Conservation (phyloP, 805 yeast species). For the Barnettozyma sp. region DNA sequence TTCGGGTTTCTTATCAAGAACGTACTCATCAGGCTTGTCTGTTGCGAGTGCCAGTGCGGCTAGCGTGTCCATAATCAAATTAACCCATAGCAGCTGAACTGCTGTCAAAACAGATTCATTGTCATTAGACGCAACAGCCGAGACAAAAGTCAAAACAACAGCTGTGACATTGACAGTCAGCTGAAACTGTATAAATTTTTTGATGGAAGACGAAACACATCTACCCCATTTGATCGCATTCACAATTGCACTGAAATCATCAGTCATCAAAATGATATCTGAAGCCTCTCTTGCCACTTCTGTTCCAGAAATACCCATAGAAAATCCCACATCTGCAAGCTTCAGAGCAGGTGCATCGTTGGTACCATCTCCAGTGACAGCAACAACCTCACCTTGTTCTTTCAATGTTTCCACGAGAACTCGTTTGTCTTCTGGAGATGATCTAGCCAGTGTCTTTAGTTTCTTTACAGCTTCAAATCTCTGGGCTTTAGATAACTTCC, state of each 20-base stretch:
- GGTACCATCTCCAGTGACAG: conserved; percentile 99
- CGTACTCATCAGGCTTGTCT: conserved; percentile 85
- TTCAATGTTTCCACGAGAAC: conserved; percentile 76
- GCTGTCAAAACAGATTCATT: conserved; percentile 91
- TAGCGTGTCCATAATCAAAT: conserved; percentile 94
- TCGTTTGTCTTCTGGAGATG: conserved; percentile 93
- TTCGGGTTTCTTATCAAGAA: conserved; percentile 75
- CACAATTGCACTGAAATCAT: conserved; percentile 90
- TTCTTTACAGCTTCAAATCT: conserved; percentile 59
- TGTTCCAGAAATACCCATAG: conserved; percentile 98
- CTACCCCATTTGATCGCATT: conserved; percentile 99
- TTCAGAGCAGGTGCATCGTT: conserved; percentile 98
- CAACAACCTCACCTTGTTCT: conserved; percentile 85
- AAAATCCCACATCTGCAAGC: conserved; percentile 95
- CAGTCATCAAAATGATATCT: conserved; percentile 86
- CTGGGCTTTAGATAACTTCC: conserved; percentile 54
- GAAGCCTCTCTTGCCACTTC: conserved; percentile 99
- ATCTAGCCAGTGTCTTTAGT: conserved; percentile 82
- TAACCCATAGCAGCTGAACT: conserved; percentile 95
- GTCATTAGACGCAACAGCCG: conserved; percentile 78
- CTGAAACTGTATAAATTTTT: conserved; percentile 94
- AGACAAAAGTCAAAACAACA: conserved; percentile 86
- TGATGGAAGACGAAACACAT: conserved; percentile 89
- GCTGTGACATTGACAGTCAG: conserved; percentile 96
- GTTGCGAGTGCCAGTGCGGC: conserved; percentile 98